Evolutionary conservation across 306 rosid genomes (phyloP), one percentile per base, ranked within the genome.

Genomic region (Vachellia pachyceras): DNA sequence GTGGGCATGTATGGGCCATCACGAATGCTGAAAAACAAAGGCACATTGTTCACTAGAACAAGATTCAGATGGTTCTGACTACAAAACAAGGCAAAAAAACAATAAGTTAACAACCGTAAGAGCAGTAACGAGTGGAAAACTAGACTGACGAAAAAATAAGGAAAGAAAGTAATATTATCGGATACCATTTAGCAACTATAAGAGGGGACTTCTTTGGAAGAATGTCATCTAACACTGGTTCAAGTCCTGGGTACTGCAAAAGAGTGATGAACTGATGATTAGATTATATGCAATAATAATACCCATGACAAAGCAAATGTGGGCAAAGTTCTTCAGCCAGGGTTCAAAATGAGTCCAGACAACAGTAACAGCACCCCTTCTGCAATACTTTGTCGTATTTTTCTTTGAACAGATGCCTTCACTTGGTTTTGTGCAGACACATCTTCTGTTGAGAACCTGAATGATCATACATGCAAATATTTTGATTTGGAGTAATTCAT

Each of bases 1-100:
- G 99, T 95, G 60, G 99, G 99, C 98, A 95, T 95, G 84, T 95
- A 95, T 25, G 99, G 98, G 40, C 99, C 99, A 85, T 95, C 99
- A 18, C 98, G 98, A 71, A 95, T 82, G 79, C 90, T 95, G 87
- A 95, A 95, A 85, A 95, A 95, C 70, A 95, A 86, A 7, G 99
- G 99, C 88, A 93, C 94, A 0, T 86, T 93, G 90, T 93, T 95
- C 85, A 95, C 98, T 80, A 95, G 86, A 23, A 95, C 98, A 86
- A 95, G 87, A 87, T 93, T 95, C 83, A 95, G 90, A 91, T 95
- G 99, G 90, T 93, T 95, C 87, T 93, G 99, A 84, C 99, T 95
- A 84, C 82, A 89, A 82, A 70, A 68, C 44, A 82, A 63, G 71
- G 70, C 2, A n/a, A 33, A 57, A n/a, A 75, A 71, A 14, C 61